These are phyloP conservation scores for Aspergillus ostianus DNA, from an alignment of 495 filamentous ascomycete species.

Conservation along the genomic window DNA sequence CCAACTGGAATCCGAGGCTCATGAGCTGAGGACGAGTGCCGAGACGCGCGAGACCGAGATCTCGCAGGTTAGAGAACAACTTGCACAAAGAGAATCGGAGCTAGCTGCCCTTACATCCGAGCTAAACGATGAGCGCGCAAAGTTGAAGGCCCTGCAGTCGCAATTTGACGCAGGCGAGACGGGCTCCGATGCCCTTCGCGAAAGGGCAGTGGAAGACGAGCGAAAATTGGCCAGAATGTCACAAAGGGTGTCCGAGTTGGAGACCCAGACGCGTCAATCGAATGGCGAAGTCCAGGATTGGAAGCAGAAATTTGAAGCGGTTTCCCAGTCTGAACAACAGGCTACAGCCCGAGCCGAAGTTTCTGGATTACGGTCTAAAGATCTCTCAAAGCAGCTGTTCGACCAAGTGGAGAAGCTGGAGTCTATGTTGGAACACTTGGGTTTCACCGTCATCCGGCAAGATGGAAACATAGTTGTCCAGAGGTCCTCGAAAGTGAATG, in stretches of 20 bases:
- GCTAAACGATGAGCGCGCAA: slow-evolving; percentile 62
- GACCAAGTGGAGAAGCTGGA: slow-evolving; percentile 72
- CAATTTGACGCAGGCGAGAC: slow-evolving; percentile 76
- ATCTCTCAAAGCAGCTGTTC: slow-evolving; percentile 78
- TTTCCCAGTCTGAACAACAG: slow-evolving; percentile 51
- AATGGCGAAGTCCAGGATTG: slow-evolving; percentile 65
- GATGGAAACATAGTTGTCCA: slow-evolving; percentile 75
- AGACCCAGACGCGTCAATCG: slow-evolving; percentile 61
- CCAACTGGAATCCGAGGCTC: slow-evolving; percentile 40
- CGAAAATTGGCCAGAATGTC: slow-evolving; percentile 56
- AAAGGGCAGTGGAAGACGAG: slow-evolving; percentile 69
- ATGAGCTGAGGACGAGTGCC: slow-evolving; percentile 45
- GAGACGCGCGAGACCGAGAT: slow-evolving; percentile 40
- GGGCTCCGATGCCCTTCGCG: slow-evolving; percentile 71
- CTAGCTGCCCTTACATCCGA: slow-evolving; percentile 58
- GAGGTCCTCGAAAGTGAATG: slow-evolving; percentile 65
- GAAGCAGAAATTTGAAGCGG: slow-evolving; percentile 53
- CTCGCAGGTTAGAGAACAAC: slow-evolving; percentile 36
- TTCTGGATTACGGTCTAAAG: slow-evolving; percentile 67
- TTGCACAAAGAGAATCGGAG: slow-evolving; percentile 57
- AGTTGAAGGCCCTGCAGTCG: slow-evolving; percentile 61
- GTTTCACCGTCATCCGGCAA: slow-evolving; percentile 73
- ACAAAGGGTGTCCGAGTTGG: slow-evolving; percentile 63
- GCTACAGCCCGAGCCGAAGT: slow-evolving; percentile 52
- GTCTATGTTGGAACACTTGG: slow-evolving; percentile 78